A percentile compares a stretch with the other conserved stretches of the same genome.
Conservation (phyloP, 441 rosid species). For the Geranium incanum region DNA sequence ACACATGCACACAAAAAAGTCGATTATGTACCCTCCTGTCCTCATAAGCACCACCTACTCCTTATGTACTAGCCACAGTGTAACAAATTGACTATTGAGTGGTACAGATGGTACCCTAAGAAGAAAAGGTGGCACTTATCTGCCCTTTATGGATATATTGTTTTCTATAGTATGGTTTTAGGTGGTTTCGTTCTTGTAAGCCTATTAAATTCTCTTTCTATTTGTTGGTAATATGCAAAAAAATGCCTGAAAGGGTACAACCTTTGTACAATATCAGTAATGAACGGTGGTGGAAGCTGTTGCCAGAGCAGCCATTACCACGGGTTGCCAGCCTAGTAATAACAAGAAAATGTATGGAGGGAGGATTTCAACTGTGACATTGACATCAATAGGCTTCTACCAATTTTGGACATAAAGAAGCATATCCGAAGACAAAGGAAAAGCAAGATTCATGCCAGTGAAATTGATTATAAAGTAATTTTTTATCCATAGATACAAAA, state of each 20-base stretch:
- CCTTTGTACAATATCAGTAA: not conserved
- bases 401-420: conserved; percentile 11
- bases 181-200: not conserved
- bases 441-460: conserved; percentile 3
- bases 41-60: not conserved
- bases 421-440: not conserved
- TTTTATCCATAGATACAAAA: not conserved
- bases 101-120: not conserved
- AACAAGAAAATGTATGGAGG: conserved; percentile 4
- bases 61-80: not conserved
- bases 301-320: not conserved
- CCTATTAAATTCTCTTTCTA: not conserved
- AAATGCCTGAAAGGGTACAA: not conserved
- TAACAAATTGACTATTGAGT: not conserved
- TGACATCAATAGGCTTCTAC: conserved; percentile 3
- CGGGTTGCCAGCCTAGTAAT: conserved; percentile 2
- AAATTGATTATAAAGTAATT: not conserved
- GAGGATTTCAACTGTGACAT: not conserved
- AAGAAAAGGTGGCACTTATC: not conserved
- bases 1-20: not conserved
- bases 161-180: not conserved
- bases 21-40: not conserved
- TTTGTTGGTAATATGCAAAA: not conserved
- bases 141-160: not conserved
- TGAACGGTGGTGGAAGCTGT: conserved; percentile 7